Percentiles rank a stretch among this genome's conserved stretches.
Conservation (phyloP, 1,284 basidiomycete species). For the Paramarasmius palmivorus region DNA sequence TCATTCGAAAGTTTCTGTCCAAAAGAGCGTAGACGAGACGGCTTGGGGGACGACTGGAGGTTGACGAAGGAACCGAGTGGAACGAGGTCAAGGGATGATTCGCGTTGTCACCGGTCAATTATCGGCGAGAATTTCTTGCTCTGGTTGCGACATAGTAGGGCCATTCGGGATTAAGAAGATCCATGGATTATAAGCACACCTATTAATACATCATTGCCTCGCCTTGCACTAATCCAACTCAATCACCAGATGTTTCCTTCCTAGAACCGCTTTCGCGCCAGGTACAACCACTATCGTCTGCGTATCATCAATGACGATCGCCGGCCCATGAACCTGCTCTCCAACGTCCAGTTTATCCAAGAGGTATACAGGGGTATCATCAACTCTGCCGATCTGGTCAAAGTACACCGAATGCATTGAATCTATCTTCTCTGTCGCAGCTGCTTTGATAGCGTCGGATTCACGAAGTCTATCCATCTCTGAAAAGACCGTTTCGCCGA, state of each 20-base stretch:
- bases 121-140: no score
- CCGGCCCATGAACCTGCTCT: constrained; percentile 76
- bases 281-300: constrained; percentile 88
- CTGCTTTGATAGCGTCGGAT: constrained; percentile 32
- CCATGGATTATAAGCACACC: no score
- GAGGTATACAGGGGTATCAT: constrained; percentile 79
- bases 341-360: constrained; percentile 70
- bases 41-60: no score
- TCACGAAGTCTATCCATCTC: constrained; percentile 57
- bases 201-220: no score
- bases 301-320: constrained; percentile 90
- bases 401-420: constrained; percentile 75
- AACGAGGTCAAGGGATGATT: no score
- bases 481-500: constrained; percentile 79
- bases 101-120: no score
- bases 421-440: constrained; percentile 46
- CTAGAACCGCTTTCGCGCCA: constrained; percentile 62
- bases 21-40: no score
- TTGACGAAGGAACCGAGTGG: no score
- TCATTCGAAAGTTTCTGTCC: no score
- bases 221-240: constrained; percentile 28
- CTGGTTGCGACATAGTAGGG: no score
- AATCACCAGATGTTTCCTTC: constrained; percentile 60
- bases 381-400: constrained; percentile 69
- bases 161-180: no score